Evolutionary conservation across 1,139 yeast species (phyloP), one percentile per base, ranked within the genome.

Genomic region (Taphrina flavorubra): DNA sequence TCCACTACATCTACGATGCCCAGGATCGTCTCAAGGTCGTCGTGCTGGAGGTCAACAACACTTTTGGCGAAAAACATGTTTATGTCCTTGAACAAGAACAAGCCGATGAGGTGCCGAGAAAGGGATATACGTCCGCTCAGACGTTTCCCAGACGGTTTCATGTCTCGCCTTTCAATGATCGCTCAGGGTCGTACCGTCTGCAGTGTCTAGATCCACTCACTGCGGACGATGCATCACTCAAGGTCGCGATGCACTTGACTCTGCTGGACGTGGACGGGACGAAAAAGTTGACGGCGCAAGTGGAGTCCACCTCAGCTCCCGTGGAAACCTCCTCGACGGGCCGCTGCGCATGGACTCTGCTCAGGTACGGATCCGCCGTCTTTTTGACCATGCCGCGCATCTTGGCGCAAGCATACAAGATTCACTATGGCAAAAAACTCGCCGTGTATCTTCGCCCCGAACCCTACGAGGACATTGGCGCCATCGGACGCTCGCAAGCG

Each of bases 91-190:
- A 49, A 6, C 68, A 58, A 39, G 62, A 56, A n/a, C 31, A 18
- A 18, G 47, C 49, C 10, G 37, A 39, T 14, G 34, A 20, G 18
- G 16, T 18, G 31, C 25, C 49, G n/a, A 36, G 68, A 6, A 18
- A 34, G 25, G 64, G 64, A n/a, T 65, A 57, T 46, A 20, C 51
- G 25, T 31, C 44, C 14, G 58, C 59, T 2, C 68, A 65, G 51
- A 65, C 59, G 7, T 58, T 65, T 44, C 46, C 68, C 16, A n/a
- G 64, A 16, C 56, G 59, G 13, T 65, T 65, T 49, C 68, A 65
- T 36, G 68, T 65, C 51, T 65, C 68, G 8, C 68, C 68, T 7
- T 65, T 65, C 64, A 65, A 65, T 34, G 68, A 65, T 49, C 63
- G 68, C 14, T 58, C 64, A 13, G 68, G 68, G 1, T 46, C 63